Evolutionary conservation across 2,329 filamentous ascomycete genomes (phyloP).

Genomic region (Bipolaris cookei): DNA sequence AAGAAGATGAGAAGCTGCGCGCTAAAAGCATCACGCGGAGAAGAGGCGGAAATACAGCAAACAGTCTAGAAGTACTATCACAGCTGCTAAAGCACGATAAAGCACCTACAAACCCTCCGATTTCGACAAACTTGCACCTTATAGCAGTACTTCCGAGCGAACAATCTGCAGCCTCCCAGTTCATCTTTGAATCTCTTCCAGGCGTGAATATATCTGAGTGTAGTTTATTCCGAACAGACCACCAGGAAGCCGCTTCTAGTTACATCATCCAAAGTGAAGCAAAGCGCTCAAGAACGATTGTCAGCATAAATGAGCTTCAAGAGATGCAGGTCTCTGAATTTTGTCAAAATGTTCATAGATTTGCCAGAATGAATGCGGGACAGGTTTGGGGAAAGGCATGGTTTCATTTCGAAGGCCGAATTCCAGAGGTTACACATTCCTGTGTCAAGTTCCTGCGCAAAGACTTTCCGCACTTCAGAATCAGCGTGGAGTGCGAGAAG

Average conservation of each 20-base stretch:
- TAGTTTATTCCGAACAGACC: slow-evolving; percentile 65
- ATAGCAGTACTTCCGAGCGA: slow-evolving; percentile 60
- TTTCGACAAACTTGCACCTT: slow-evolving; percentile 42
- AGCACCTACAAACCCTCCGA: not conserved
- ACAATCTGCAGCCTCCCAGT: slow-evolving; percentile 58
- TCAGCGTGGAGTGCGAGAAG: slow-evolving; percentile 78
- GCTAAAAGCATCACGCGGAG: slow-evolving; percentile 65
- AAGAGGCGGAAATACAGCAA: slow-evolving; percentile 75
- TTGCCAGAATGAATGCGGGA: not conserved
- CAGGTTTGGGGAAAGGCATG: slow-evolving; percentile 48
- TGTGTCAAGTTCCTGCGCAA: slow-evolving; percentile 64
- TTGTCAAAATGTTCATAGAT: slow-evolving; percentile 3
- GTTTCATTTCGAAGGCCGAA: slow-evolving; percentile 79
- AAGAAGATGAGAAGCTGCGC: slow-evolving; percentile 75
- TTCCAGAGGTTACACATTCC: slow-evolving; percentile 64
- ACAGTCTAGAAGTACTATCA: slow-evolving; percentile 72
- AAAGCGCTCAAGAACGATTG: slow-evolving; percentile 69
- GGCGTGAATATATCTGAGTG: slow-evolving; percentile 56
- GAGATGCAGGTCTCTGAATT: slow-evolving; percentile 74
- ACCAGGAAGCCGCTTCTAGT: slow-evolving; percentile 67
- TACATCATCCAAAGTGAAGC: slow-evolving; percentile 70
- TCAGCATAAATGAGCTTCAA: slow-evolving; percentile 71
- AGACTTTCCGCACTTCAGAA: slow-evolving; percentile 48
- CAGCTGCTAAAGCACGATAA: slow-evolving; percentile 52
- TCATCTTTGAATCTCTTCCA: slow-evolving; percentile 62